Evolutionary conservation across 768 basidiomycete species (phyloP).

Genomic region (Pleurotus tuoliensis): DNA sequence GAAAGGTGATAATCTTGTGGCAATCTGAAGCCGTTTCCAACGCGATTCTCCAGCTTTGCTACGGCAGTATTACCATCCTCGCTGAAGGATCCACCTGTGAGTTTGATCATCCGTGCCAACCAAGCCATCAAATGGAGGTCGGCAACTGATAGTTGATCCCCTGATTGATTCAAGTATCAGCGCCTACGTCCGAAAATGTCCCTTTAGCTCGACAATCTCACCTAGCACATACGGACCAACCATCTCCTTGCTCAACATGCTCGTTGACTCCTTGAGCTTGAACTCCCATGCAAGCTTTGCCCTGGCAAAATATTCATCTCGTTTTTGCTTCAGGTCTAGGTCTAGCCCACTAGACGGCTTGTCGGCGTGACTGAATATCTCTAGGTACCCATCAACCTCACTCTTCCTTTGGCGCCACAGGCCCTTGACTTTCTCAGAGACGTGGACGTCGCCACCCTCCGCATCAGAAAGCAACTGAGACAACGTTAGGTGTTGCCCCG

Average conservation of each 20-base stretch:
- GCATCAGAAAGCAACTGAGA: conserved; percentile 48
- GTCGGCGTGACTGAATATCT: conserved; percentile 42
- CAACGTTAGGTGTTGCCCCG: conserved; percentile 46
- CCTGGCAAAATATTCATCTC: conserved; percentile 47
- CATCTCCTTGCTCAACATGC: conserved; percentile 50
- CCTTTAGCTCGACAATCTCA: conserved; percentile 23
- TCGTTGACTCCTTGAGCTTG: conserved; percentile 41
- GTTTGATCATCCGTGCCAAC: conserved; percentile 55
- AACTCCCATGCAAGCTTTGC: conserved; percentile 53
- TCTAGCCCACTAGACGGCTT: conserved; percentile 35
- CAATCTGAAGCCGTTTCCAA: conserved; percentile 43
- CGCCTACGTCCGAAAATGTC: not conserved
- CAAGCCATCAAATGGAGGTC: conserved; percentile 81
- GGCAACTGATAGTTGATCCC: conserved; percentile 79
- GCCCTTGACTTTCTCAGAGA: conserved; percentile 56
- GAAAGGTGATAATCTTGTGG: conserved; percentile 36
- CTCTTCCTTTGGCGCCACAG: conserved; percentile 60
- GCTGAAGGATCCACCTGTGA: conserved; percentile 48
- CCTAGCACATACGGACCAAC: conserved; percentile 64
- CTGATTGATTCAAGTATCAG: conserved; percentile 29
- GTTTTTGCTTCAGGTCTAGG: conserved; percentile 31
- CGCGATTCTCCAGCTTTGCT: conserved; percentile 46
- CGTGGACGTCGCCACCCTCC: conserved; percentile 40
- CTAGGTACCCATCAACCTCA: conserved; percentile 37
- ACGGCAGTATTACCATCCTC: conserved; percentile 52